Evolutionary conservation across 345 rosid genomes (phyloP), one percentile per base, ranked within the genome.

Genomic region (Viola odorata): DNA sequence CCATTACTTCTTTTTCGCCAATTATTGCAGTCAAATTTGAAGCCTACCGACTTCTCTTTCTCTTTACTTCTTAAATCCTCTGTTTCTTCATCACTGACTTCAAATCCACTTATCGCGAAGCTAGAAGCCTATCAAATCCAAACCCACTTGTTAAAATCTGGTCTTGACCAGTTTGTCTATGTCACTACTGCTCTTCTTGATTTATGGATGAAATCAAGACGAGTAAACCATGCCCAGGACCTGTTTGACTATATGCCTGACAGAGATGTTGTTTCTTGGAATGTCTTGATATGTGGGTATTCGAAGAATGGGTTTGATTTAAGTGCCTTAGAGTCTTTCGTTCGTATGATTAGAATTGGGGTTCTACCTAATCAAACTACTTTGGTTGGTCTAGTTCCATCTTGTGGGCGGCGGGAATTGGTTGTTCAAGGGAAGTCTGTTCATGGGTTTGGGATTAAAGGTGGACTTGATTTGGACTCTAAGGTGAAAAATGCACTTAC

Each of bases 181-280:
- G 68, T 91, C 38, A 74, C 77, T 61, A 85, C 97, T 11, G 75
- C 85, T 58, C 79, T 88, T 48, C 81, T 82, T 3, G 74, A 67
- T 57, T 50, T 73, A 1, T 73, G 65, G 51, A 50, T 63, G 66
- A 85, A 88, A 50, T 37, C 79, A 68, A 89, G 88, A 8, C 78
- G 67, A 11, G 41, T 69, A 5, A 36, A 14, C 1, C 45, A 17
- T 32, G 91, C 96, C 23, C 86, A 62, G 7, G 55, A 37, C 52
- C 6, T 85, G 76, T 83, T 84, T 67, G 94, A 84, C 44, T 76
- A 68, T 75, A 88, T 85, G 87, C 85, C 82, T 60, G 76, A 68
- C 32, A 23, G 32, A 23, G 32, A 23, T 23, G 2, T 23, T 23
- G 32, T 23, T 23, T 23, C 32, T 23, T 23, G 32, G 32, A 23